Conservation (phyloP, 2,329 filamentous ascomycete genomes). For the Parastagonospora avenae region DNA sequence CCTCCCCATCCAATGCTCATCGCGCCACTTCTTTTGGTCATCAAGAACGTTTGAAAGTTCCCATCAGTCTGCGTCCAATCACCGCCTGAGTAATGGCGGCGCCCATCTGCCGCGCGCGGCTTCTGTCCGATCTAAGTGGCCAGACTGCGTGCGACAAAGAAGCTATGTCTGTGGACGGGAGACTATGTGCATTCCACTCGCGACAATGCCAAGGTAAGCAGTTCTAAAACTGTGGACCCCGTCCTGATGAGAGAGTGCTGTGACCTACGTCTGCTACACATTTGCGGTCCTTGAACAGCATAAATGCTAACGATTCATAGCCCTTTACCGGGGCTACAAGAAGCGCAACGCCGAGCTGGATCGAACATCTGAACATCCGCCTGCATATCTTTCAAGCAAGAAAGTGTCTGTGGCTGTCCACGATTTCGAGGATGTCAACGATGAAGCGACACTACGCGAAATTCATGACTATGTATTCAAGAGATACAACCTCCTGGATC, state of each 20-base stretch:
- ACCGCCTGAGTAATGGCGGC: too few species aligned
- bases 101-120: constrained; percentile 23
- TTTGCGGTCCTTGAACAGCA: too few species aligned
- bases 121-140: constrained; percentile 28
- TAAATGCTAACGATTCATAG: constrained; percentile 7
- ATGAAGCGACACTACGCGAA: constrained; percentile 45
- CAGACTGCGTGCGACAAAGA: constrained; percentile 28
- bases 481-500: constrained; percentile 45
- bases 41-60: too few species aligned
- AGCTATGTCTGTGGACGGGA: constrained; percentile 27
- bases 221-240: too few species aligned
- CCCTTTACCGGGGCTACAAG: constrained; percentile 57
- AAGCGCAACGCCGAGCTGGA: constrained; percentile 54
- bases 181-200: constrained; percentile 31
- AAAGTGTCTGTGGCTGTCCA: constrained; percentile 48
- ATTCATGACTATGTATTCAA: constrained; percentile 51
- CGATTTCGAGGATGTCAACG: constrained; percentile 46
- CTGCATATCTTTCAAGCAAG: constrained; percentile 45
- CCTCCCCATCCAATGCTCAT: too few species aligned
- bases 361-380: constrained; percentile 34
- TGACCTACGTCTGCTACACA: too few species aligned
- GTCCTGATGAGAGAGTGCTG: too few species aligned
- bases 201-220: constrained; percentile 30
- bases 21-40: too few species aligned
- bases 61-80: too few species aligned